phyloP scores from a whole-genome alignment of 305 asterid genomes.

The Petunia hybrid region DNA sequence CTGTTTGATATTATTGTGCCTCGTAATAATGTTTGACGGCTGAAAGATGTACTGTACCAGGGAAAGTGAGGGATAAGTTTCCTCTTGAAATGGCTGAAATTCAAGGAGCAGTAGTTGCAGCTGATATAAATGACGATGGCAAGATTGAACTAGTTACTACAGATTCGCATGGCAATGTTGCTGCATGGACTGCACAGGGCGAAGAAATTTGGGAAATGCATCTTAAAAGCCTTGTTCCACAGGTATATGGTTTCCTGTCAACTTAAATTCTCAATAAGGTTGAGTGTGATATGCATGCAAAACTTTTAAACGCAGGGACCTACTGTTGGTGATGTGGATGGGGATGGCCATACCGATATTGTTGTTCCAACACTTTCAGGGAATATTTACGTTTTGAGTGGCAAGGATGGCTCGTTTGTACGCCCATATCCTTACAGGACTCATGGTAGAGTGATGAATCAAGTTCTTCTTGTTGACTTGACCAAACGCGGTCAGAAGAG shows the following conservation, averaged over 20 bases:
- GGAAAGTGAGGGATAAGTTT: conserved; percentile 86
- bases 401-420: conserved; percentile 91
- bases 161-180: conserved; percentile 96
- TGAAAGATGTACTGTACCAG: conserved; percentile 49
- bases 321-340: conserved; percentile 92
- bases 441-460: conserved; percentile 97
- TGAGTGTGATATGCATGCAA: neutral
- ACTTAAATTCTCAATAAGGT: neutral
- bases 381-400: conserved; percentile 92
- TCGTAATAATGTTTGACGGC: conserved; percentile 28
- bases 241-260: conserved; percentile 43
- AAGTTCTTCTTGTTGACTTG: conserved; percentile 94
- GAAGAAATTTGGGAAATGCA: conserved; percentile 93
- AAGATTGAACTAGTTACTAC: conserved; percentile 92
- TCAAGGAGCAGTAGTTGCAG: conserved; percentile 97
- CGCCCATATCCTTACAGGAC: conserved; percentile 96
- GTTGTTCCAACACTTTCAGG: conserved; percentile 97
- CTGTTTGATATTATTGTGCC: conserved; percentile 21
- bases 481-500: conserved; percentile 85
- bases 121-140: conserved; percentile 97
- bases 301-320: conserved; percentile 52
- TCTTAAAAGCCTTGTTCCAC: conserved; percentile 92
- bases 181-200: conserved; percentile 98
- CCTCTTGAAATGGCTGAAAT: conserved; percentile 99
- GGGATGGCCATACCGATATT: conserved; percentile 95